Evolutionary conservation across 768 basidiomycete genomes (phyloP), one percentile per base, ranked within the genome.

Genomic region (Aureoboletus auriporus): DNA sequence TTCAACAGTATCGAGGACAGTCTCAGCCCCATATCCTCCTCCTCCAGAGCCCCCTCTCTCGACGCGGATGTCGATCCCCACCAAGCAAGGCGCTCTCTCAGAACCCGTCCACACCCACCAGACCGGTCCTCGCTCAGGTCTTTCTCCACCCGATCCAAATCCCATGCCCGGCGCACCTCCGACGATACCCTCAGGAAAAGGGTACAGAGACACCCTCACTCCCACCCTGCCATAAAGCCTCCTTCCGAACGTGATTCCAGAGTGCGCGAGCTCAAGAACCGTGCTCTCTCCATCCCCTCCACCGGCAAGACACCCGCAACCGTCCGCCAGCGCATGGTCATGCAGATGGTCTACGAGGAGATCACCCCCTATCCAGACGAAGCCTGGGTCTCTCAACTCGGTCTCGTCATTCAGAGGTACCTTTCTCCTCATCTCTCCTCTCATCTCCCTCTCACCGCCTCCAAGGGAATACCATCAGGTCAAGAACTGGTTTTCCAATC

Each of bases 401-500:
- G 80, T 39, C 70, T 82, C 46, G 69, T 80, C 61, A 76, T 83
- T 54, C 69, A 73, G 51, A 70, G 80, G 81, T 80, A 56, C 69
- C 57, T 33, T 16, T 30, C 17, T 33, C 23, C 41, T n/a, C 39
- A 8, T 39, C 49, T 28, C 30, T 31, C 48, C 3, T 31, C 29
- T 46, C 27, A 5, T 10, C 38, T 1, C 2, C 34, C 33, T 37
- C 57, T 60, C 38, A 55, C 35, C 2, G 41, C 46, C 34, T 30
- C 30, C 41, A 60, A 80, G 79, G 54, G 74, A 79, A 41, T 79
- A 78, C 57, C 76, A 75, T 56, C 80, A 82, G 63, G 75, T 83
- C 46, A 81, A 79, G 65, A 82, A 82, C 53, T 83, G 82, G 81
- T 84, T 84, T 51, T 80, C 79, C 5, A 84, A 84, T 62, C 75